Base-by-base conservation (phyloP, 805 yeast species). In the Trichomonascus vanleenenianus region DNA sequence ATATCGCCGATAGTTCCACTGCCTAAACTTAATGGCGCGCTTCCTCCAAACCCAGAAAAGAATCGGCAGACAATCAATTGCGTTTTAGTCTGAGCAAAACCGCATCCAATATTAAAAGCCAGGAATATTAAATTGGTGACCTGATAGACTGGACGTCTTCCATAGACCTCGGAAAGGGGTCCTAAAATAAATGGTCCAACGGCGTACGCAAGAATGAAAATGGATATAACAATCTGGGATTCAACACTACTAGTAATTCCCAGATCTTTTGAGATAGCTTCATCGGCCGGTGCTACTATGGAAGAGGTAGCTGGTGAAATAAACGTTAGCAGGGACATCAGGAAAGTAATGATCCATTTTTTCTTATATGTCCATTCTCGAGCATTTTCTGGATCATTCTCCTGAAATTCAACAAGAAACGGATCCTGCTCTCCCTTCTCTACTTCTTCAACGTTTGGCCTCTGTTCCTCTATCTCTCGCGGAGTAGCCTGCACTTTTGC, bases 171-270 rank as follows among this genome's bases (percentile, higher is more conserved):
- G 37, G 83, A 74, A 10, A 83, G 56, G 2, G 91, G 89, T 2
- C 85, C 79, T 44, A 80, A 65, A 20, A 82, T 51, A 41, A 82
- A 60, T 1, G 88, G 87, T 2, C 83, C 83, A 16, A 76, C 47
- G 0, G 85, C 86, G 69, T 85, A 71, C 0, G 86, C 85, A 52
- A 81, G 68, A 10, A 83, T 72, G 66, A 76, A 80, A 33, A 82
- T 70, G 1, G 84, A 74, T 3, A 82, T 78, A 25, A 77, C 74
- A 49, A 81, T 62, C 1, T 81, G 68, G 25, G 69, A 60, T 1
- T 79, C 72, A 2, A 72, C 66, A 0, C 63, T 47, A 33, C 66
- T 61, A 2, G 69, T 61, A 35, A 75, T 71, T 42, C 65, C 60
- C 46, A 78, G 72, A 1, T 68, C 70, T 4, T 47, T 60, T 3